Percentiles rank a stretch among this genome's conserved stretches.
Conservation (phyloP, 768 basidiomycete species). For the Pholiota microspora region DNA sequence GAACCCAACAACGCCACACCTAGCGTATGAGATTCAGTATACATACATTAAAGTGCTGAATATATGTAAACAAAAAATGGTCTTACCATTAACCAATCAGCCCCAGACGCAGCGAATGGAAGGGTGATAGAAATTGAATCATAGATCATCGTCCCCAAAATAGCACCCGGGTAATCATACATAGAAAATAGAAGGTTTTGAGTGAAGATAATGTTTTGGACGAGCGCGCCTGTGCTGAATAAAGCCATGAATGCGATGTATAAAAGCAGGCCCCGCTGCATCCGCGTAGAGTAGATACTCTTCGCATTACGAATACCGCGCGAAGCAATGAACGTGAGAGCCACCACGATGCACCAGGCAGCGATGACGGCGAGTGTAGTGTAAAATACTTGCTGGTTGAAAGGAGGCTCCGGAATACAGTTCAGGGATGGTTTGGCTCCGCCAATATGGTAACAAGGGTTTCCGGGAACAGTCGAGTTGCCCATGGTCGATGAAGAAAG, state of each 20-base stretch:
- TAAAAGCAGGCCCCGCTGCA: constrained; percentile 7
- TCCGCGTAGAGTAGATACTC: background rate
- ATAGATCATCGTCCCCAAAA: background rate
- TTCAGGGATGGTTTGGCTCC: background rate
- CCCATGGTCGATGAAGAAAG: background rate
- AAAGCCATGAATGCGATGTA: constrained; percentile 5
- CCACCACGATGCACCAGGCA: background rate
- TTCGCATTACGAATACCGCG: background rate
- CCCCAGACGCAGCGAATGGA: background rate
- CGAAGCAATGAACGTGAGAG: background rate
- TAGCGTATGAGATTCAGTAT: background rate
- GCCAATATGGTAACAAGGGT: background rate
- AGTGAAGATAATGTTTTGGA: background rate
- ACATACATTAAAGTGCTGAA: too few species aligned
- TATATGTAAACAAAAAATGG: background rate
- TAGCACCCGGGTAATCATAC: background rate
- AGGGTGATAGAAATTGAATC: background rate
- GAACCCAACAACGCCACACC: background rate
- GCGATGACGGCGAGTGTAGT: background rate
- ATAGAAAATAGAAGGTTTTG: background rate
- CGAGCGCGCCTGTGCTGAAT: background rate
- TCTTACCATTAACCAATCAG: background rate
- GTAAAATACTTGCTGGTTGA: background rate
- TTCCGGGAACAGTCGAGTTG: background rate
- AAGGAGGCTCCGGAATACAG: background rate